A percentile compares a stretch with the other conserved stretches of the same genome.
phyloP scores from a whole-genome alignment of 2,329 filamentous ascomycete genomes.

The Byssochlamys sp. region DNA sequence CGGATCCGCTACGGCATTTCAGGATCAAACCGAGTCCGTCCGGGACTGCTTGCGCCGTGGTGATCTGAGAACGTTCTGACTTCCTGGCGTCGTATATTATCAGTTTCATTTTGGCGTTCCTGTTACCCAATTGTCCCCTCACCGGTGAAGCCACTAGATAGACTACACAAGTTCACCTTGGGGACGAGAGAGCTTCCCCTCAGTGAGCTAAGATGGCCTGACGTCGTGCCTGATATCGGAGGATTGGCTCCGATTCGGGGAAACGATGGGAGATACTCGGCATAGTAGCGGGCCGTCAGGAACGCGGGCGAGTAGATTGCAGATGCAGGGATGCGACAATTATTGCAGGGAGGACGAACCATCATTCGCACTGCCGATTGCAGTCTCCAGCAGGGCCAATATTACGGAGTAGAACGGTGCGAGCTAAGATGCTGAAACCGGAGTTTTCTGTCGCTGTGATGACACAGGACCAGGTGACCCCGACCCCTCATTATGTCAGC shows the following conservation, averaged over 20 bases:
- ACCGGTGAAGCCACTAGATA: background rate
- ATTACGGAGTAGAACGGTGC: no score
- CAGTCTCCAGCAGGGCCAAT: no score
- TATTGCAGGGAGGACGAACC: no score
- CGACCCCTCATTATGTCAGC: slow-evolving; percentile 18
- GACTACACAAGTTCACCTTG: background rate
- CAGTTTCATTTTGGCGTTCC: background rate
- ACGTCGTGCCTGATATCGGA: background rate
- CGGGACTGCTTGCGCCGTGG: background rate
- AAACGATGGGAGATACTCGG: background rate
- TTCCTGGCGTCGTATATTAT: background rate
- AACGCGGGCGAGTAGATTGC: no score
- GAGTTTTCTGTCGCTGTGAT: no score
- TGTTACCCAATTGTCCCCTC: background rate
- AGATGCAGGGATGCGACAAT: background rate
- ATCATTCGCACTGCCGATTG: no score
- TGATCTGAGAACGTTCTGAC: background rate
- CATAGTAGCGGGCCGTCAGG: background rate
- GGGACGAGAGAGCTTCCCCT: background rate
- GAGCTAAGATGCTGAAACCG: no score
- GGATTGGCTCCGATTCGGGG: background rate
- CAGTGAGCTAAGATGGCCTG: background rate
- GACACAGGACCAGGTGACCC: background rate
- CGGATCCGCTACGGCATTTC: background rate
- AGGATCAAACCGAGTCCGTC: background rate